phyloP scores from a whole-genome alignment of 1,284 basidiomycete species.

The Sparassis latifolia region DNA sequence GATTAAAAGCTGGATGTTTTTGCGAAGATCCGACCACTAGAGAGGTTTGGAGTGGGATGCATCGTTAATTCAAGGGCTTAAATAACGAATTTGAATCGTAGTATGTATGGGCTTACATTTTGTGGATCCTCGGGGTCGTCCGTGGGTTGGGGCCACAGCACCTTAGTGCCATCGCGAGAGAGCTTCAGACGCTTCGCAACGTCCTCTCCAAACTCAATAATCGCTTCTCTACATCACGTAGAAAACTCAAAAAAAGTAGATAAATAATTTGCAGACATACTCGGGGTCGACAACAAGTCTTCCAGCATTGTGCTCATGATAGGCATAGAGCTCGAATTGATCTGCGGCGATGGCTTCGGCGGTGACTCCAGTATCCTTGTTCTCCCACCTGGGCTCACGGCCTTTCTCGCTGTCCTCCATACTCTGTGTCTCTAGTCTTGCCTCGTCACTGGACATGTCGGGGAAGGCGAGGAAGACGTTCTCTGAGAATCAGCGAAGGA shows the following conservation, averaged over 20 bases:
- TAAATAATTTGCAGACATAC: constrained; percentile 24
- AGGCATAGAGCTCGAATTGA: constrained; percentile 35
- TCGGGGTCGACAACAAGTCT: constrained; percentile 55
- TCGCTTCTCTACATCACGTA: constrained; percentile 39
- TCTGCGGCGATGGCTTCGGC: too few species aligned
- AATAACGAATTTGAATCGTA: too few species aligned
- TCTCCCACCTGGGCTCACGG: too few species aligned
- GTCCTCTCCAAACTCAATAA: constrained; percentile 42
- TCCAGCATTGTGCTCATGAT: constrained; percentile 50
- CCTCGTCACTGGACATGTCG: too few species aligned
- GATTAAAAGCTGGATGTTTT: constrained; percentile 51
- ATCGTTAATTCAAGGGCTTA: too few species aligned
- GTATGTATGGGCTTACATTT: constrained; percentile 34
- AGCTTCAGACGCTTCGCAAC: constrained; percentile 45
- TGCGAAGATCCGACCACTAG: constrained; percentile 39
- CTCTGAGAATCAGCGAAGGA: too few species aligned
- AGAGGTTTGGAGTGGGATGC: background rate
- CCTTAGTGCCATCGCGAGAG: constrained; percentile 39
- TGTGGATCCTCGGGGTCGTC: constrained; percentile 61
- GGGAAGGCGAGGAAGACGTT: too few species aligned
- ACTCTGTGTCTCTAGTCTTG: too few species aligned
- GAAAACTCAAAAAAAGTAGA: background rate
- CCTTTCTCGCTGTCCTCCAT: too few species aligned
- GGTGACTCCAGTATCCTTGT: background rate
- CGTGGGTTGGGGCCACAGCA: constrained; percentile 58